phyloP scores from a whole-genome alignment of 805 yeast species.

The Candida easanensis region DNA sequence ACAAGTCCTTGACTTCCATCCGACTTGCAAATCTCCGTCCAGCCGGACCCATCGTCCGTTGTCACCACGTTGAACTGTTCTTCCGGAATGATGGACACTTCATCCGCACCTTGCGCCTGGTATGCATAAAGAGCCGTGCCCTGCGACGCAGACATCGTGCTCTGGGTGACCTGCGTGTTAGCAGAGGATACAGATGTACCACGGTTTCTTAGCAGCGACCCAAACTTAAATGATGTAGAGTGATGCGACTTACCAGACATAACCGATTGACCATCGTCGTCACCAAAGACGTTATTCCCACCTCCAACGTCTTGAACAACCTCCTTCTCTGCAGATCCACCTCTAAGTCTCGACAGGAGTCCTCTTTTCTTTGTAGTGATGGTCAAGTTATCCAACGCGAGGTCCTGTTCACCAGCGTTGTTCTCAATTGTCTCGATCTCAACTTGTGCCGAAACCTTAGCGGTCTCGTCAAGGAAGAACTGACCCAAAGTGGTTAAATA shows the following conservation, averaged over 20 bases:
- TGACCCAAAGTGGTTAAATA: constrained; percentile 53
- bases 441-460: constrained; percentile 74
- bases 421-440: constrained; percentile 87
- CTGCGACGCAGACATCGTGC: constrained; percentile 23
- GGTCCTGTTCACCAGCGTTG: constrained; percentile 74
- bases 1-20: constrained; percentile 69
- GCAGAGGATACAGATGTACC: constrained; percentile 12
- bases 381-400: constrained; percentile 52
- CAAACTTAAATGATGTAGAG: constrained; percentile 16
- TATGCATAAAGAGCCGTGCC: constrained; percentile 44
- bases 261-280: constrained; percentile 18
- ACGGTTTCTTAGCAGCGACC: constrained; percentile 22
- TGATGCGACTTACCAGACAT: constrained; percentile 14
- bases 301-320: constrained; percentile 10
- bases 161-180: constrained; percentile 2
- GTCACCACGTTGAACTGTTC: constrained; percentile 58
- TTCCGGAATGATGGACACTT: constrained; percentile 58
- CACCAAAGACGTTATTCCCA: constrained; percentile 12
- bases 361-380: constrained; percentile 56
- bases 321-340: constrained; percentile 19
- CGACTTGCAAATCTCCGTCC: constrained; percentile 64
- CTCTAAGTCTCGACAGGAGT: constrained; percentile 41
- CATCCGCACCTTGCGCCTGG: constrained; percentile 70
- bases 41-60: constrained; percentile 82
- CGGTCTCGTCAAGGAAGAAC: constrained; percentile 71